Conservation (phyloP, 148 eudicot genomes). For the Selenicereus undatus region DNA sequence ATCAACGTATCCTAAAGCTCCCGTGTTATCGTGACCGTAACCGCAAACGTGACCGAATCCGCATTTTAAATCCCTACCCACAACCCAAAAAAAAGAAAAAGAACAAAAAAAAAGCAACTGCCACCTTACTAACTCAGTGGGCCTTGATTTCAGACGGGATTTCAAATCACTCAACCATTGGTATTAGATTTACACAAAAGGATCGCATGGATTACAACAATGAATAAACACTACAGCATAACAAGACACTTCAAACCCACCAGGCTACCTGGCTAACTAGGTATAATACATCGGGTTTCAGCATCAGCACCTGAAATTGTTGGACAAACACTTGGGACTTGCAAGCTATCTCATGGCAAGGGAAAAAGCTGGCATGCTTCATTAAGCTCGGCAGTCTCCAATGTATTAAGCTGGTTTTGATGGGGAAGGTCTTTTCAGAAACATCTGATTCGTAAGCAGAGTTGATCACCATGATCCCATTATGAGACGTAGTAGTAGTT, state of each 20-base stretch:
- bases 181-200: background rate
- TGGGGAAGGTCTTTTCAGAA: background rate
- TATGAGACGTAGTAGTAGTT: background rate
- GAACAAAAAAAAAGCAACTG: no score
- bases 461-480: background rate
- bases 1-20: no score
- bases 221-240: background rate
- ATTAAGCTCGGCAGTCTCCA: background rate
- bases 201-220: background rate
- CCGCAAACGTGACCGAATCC: no score
- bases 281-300: background rate
- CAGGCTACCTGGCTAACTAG: background rate
- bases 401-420: background rate
- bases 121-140: background rate
- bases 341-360: no score
- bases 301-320: no score
- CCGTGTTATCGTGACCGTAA: no score
- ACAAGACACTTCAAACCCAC: background rate
- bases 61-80: no score
- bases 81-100: no score
- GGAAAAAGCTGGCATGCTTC: no score
- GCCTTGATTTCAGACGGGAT: background rate
- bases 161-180: background rate
- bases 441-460: background rate
- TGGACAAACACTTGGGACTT: no score